phyloP scores from a whole-genome alignment of 345 rosid species.

The Adansonia digitata region DNA sequence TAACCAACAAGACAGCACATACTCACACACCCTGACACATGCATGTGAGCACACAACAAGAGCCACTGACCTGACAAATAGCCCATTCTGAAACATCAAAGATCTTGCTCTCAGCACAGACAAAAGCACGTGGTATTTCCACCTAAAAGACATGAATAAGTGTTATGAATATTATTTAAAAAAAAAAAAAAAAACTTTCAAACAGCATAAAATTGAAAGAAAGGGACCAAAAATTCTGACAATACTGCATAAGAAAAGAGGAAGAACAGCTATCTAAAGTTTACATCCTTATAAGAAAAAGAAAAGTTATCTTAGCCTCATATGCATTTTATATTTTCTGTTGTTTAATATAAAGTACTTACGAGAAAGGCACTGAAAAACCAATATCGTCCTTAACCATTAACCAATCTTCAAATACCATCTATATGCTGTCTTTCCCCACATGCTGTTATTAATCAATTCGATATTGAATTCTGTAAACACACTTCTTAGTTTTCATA shows the following conservation, averaged over 20 bases:
- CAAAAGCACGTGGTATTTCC: slow-evolving; percentile 98
- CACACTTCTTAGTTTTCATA: not conserved
- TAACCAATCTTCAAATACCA: not conserved
- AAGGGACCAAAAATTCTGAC: not conserved
- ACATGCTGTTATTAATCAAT: not conserved
- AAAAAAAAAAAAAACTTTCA: not conserved
- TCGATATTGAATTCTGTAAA: not conserved
- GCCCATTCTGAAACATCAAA: slow-evolving; percentile 99
- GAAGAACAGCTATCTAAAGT: not conserved
- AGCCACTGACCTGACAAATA: slow-evolving; percentile 80
- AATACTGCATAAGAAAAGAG: not conserved
- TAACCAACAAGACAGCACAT: not conserved
- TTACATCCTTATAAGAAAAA: not conserved
- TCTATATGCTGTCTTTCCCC: not conserved
- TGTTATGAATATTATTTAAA: slow-evolving; percentile 9
- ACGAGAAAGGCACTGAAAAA: not conserved
- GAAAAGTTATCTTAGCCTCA: not conserved
- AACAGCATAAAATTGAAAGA: not conserved
- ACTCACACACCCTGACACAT: not conserved
- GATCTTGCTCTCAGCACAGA: slow-evolving; percentile 96
- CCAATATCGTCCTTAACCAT: not conserved
- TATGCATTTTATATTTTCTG: not conserved
- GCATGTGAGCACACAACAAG: not conserved
- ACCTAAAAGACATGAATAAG: slow-evolving; percentile 39
- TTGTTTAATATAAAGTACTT: not conserved